A percentile compares a stretch with the other conserved stretches of the same genome.
phyloP scores from a whole-genome alignment of 2,329 filamentous ascomycete genomes.

The Aspergillus fischeri region DNA sequence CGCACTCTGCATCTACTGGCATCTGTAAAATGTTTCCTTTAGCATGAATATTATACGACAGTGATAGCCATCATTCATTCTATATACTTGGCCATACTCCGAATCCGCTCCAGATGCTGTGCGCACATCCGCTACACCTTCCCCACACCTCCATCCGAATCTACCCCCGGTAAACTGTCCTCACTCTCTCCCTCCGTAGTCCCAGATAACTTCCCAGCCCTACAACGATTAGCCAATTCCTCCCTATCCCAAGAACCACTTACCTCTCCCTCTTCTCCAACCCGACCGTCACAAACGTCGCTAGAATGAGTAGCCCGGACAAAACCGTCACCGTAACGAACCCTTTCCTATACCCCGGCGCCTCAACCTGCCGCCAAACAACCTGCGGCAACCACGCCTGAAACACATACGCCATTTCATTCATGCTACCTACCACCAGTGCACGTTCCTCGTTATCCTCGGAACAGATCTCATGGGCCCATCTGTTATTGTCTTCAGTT shows the following conservation, averaged over 20 bases:
- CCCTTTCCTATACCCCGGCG: constrained; percentile 57
- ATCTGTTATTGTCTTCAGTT: constrained; percentile 27
- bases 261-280: background rate
- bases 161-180: background rate
- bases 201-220: background rate
- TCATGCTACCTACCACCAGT: constrained; percentile 63
- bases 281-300: constrained; percentile 44
- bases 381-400: constrained; percentile 66
- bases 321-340: constrained; percentile 54
- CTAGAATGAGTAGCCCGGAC: constrained; percentile 48
- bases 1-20: background rate
- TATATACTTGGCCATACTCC: too few species aligned
- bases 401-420: constrained; percentile 65
- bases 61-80: too few species aligned
- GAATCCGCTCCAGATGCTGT: too few species aligned
- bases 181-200: background rate
- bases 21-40: background rate
- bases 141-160: background rate
- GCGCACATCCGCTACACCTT: background rate
- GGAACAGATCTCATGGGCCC: constrained; percentile 54
- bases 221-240: background rate
- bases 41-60: too few species aligned
- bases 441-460: constrained; percentile 62
- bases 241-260: background rate
- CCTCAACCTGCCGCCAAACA: constrained; percentile 63